Conservation (phyloP, 257 asterid genomes). For the Paraleonurus japonicus region DNA sequence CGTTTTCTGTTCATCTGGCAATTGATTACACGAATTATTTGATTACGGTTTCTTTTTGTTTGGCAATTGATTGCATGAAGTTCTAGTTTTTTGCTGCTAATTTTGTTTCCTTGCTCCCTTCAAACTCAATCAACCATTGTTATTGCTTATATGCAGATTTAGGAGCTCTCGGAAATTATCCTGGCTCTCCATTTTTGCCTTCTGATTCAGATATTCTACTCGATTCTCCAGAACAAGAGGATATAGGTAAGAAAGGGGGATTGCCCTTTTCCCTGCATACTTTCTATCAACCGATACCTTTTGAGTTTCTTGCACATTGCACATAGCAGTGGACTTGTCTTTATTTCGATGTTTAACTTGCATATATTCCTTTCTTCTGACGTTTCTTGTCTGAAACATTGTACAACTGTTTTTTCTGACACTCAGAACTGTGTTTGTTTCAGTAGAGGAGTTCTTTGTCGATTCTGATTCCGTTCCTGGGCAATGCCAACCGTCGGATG, state of each 20-base stretch:
- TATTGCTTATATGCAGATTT: conserved; percentile 57
- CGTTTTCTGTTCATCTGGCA: background rate
- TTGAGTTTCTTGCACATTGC: background rate
- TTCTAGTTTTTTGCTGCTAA: background rate
- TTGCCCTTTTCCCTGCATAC: background rate
- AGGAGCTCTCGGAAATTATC: conserved; percentile 92
- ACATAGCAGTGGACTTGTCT: background rate
- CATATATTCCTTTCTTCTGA: background rate
- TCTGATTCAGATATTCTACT: conserved; percentile 94
- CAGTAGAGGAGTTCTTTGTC: conserved; percentile 94
- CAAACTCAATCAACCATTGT: background rate
- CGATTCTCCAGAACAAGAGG: conserved; percentile 86
- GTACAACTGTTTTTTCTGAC: conserved; percentile 9
- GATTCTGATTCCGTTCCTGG: conserved; percentile 81
- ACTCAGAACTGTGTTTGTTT: conserved; percentile 25
- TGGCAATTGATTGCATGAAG: background rate
- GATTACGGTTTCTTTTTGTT: background rate
- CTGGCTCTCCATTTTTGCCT: conserved; percentile 90
- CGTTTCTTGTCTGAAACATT: background rate
- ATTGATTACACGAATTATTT: background rate
- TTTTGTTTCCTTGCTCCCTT: background rate
- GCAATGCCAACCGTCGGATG: conserved; percentile 74
- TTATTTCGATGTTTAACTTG: background rate
- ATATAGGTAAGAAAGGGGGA: conserved; percentile 56
- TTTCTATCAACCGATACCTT: background rate